These are phyloP conservation scores for Monilinia aucupariae DNA, from an alignment of 2,329 filamentous ascomycete species.

Conservation along the genomic window DNA sequence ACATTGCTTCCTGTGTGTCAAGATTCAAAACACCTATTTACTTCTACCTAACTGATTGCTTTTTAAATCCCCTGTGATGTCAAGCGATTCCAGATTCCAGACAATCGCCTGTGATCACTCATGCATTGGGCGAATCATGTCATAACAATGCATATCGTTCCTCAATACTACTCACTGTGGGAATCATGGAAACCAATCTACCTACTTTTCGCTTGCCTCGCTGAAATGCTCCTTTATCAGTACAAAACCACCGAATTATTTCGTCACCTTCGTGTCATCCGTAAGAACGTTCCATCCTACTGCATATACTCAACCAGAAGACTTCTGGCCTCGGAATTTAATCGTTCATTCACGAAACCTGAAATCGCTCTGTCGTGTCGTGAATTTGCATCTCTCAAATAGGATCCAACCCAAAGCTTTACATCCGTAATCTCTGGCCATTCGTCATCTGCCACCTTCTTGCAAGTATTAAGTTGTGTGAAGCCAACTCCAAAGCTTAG, in stretches of 20 bases:
- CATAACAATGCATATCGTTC: conserved; percentile 4
- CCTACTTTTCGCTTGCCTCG: conserved; percentile 14
- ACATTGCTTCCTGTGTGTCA: background rate
- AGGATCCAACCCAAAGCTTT: conserved; percentile 64
- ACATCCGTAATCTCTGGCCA: conserved; percentile 81
- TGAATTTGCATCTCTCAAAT: conserved; percentile 67
- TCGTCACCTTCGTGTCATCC: conserved; percentile 11
- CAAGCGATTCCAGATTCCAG: background rate
- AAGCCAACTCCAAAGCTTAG: conserved; percentile 92
- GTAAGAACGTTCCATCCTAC: conserved; percentile 21
- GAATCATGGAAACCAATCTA: conserved; percentile 16
- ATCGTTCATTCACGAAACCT: conserved; percentile 64
- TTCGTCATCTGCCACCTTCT: conserved; percentile 66
- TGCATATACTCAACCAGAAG: conserved; percentile 45
- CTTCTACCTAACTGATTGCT: background rate
- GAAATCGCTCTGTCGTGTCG: conserved; percentile 66
- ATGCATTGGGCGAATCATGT: background rate
- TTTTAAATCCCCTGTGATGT: background rate
- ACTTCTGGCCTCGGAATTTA: conserved; percentile 54
- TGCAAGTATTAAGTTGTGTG: conserved; percentile 88
- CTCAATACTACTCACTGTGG: conserved; percentile 15
- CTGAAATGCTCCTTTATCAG: conserved; percentile 15
- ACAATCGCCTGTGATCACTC: background rate
- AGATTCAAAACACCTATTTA: background rate
- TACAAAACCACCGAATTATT: conserved; percentile 11